Base-by-base conservation (phyloP, 2,329 filamentous ascomycete genomes). In the Elsinoe batatas region DNA sequence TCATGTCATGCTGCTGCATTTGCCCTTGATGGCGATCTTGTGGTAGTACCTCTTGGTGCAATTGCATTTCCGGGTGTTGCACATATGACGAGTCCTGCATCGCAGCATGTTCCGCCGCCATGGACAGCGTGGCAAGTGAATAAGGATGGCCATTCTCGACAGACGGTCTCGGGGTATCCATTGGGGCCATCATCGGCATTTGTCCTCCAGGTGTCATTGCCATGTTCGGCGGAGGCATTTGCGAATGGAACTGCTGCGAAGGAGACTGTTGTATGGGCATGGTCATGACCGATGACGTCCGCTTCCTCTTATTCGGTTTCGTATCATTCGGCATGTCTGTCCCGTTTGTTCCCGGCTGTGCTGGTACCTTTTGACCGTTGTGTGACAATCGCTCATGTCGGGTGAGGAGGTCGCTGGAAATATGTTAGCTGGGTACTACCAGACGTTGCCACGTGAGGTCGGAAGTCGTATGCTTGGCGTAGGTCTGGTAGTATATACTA, bases 31-130 rank as follows among this genome's bases (percentile, higher is more conserved):
- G 18, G n/a, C 30, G 36, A 33, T 51, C 47, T 12, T 51, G 47
- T 10, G 20, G 32, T 18, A 51, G 32, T 11, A 22, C 30, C 6
- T 51, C 33, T 6, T 51, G 47, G n/a, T 30, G 40, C 40, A 55
- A 17, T 26, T 46, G 53, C 32, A 55, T 26, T 15, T 55, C 40
- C 7, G 38, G 40, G 12, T 26, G 38, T 18, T 55, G 53, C n/a
- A 47, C 40, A 46, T 55, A 55, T 13, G 57, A 56, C 17, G 59
- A 58, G 36, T 60, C 53, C 26, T 71, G 66, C 37, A 69, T 61
- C n/a, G 68, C 64, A 47, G 69, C 68, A 58, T 71, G 70, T 56
- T 72, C 70, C 10, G 70, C 70, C 40, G 69, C 70, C 67, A 72
- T 71, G 7, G 70, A 71, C 8, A 72, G 63, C 0, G 70, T 69